phyloP scores from a whole-genome alignment of 306 rosid species.

The Medicago truncatula region DNA sequence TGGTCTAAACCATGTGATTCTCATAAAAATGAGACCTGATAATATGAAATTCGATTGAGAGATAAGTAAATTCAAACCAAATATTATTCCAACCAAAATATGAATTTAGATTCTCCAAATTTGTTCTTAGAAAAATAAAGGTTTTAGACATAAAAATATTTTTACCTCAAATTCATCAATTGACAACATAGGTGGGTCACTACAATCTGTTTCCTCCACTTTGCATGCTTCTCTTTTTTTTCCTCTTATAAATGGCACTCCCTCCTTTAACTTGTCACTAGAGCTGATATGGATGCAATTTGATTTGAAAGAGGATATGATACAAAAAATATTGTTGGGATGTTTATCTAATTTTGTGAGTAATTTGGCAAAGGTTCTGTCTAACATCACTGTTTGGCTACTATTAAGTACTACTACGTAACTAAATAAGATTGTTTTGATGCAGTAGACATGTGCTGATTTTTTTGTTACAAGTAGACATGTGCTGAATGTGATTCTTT shows the following conservation, averaged over 20 bases:
- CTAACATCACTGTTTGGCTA: conserved; percentile 4
- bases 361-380: conserved; percentile 24
- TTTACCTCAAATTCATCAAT: conserved; percentile 1
- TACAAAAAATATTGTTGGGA: background rate
- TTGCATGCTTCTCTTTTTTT: background rate
- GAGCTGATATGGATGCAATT: conserved; percentile 7
- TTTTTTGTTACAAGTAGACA: background rate
- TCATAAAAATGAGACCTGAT: too few species aligned
- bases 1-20: background rate
- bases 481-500: background rate
- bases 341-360: background rate
- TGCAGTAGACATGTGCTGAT: conserved; percentile 9
- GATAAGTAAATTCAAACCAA: too few species aligned
- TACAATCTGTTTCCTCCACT: background rate
- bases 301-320: conserved; percentile 5
- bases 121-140: too few species aligned
- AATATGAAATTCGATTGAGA: too few species aligned
- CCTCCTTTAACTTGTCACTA: background rate
- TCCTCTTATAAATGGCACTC: background rate
- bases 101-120: too few species aligned
- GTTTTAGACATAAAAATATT: too few species aligned
- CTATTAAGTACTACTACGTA: background rate
- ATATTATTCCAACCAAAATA: too few species aligned
- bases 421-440: conserved; percentile 8
- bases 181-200: background rate